phyloP scores from a whole-genome alignment of 345 rosid genomes.

The Eutrema japonicum region DNA sequence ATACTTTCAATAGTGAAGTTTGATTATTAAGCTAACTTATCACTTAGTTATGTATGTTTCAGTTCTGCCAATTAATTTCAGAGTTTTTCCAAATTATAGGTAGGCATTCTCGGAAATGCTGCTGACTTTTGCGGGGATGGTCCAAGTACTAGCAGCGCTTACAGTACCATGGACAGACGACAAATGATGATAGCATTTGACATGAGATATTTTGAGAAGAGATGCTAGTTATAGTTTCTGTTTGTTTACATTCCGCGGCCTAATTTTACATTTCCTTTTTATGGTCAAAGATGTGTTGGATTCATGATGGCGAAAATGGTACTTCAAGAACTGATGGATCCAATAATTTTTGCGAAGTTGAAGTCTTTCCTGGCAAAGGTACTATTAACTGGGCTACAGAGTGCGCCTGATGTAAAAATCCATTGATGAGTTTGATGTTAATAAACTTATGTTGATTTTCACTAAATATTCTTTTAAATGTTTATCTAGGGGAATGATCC shows the following conservation, averaged over 20 bases:
- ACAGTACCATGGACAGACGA: constrained; percentile 64
- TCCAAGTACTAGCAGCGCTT: constrained; percentile 49
- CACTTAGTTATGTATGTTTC: neutral
- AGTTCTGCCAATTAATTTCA: constrained; percentile 15
- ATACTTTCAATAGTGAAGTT: neutral
- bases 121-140: constrained; percentile 81
- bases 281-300: constrained; percentile 74
- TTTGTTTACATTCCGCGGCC: constrained; percentile 1
- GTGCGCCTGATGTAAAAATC: neutral
- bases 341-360: constrained; percentile 69
- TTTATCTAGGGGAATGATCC: constrained; percentile 83
- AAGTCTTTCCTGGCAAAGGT: constrained; percentile 87
- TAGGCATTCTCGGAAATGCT: constrained; percentile 93
- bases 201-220: constrained; percentile 63
- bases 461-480: neutral
- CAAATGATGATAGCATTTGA: constrained; percentile 99
- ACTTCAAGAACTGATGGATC: constrained; percentile 89
- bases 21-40: constrained; percentile 6
- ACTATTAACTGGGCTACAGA: constrained; percentile 15
- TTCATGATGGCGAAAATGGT: constrained; percentile 99
- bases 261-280: constrained; percentile 30
- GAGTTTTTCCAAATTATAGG: constrained; percentile 47
- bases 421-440: neutral
- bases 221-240: constrained; percentile 1
- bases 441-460: neutral